phyloP scores from a whole-genome alignment of 495 filamentous ascomycete genomes.

The Aspergillus hancockii region DNA sequence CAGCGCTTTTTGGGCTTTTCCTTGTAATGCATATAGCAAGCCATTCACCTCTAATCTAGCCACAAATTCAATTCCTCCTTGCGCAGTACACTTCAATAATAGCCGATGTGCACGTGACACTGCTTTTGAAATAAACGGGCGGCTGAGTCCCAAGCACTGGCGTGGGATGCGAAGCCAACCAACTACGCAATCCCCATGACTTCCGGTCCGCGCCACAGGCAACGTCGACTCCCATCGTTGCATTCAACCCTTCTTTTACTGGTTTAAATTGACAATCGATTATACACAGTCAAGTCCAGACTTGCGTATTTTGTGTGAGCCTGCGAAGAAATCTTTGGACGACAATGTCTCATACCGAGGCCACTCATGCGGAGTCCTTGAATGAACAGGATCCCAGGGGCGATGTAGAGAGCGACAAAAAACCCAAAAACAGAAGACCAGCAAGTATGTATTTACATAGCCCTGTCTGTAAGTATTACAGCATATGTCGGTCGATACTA shows the following conservation, averaged over 20 bases:
- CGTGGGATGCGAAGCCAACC: conserved; percentile 13
- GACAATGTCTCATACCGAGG: conserved; percentile 52
- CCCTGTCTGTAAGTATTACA: neutral
- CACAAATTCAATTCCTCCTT: neutral
- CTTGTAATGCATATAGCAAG: neutral
- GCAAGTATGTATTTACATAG: conserved; percentile 60
- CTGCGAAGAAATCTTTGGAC: neutral
- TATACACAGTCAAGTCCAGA: neutral
- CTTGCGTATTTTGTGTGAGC: neutral
- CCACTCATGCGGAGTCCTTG: conserved; percentile 46
- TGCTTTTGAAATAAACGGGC: neutral
- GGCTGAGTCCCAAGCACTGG: neutral
- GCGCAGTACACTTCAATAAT: neutral
- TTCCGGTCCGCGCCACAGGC: conserved; percentile 4
- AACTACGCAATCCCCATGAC: conserved; percentile 1
- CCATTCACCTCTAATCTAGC: neutral
- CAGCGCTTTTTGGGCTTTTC: neutral
- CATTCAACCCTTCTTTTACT: neutral
- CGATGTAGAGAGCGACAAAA: conserved; percentile 59
- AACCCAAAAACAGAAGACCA: conserved; percentile 81
- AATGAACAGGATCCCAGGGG: conserved; percentile 47
- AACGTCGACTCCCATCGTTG: neutral
- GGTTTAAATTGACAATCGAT: neutral
- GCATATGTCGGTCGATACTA: conserved; percentile 4
- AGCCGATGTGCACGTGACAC: neutral